phyloP scores from a whole-genome alignment of 495 filamentous ascomycete genomes.

The Podospora conica region DNA sequence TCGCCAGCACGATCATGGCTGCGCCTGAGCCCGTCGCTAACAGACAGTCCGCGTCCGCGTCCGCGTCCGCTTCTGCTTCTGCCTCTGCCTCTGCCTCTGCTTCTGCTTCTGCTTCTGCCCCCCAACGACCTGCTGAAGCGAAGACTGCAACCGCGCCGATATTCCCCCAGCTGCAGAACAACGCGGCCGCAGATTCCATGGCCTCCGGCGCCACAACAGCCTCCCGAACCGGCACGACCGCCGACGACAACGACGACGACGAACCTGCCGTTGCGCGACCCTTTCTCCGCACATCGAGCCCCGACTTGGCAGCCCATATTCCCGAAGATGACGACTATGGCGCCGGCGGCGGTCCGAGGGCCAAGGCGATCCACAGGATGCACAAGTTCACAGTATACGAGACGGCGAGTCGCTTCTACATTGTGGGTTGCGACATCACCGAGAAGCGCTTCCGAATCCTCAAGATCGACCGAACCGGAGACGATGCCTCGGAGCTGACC shows the following conservation, averaged over 20 bases:
- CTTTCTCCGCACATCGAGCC: slow-evolving; percentile 57
- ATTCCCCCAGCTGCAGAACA: slow-evolving; percentile 42
- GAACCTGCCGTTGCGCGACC: slow-evolving; percentile 57
- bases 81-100: too few species aligned
- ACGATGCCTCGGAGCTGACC: slow-evolving; percentile 64
- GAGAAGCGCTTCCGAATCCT: slow-evolving; percentile 85
- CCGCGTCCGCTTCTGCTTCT: too few species aligned
- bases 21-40: background rate
- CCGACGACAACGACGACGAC: slow-evolving; percentile 58
- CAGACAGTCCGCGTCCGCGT: background rate
- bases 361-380: slow-evolving; percentile 69
- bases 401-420: slow-evolving; percentile 84
- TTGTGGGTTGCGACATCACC: slow-evolving; percentile 83
- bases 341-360: slow-evolving; percentile 10
- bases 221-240: slow-evolving; percentile 26
- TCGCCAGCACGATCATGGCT: slow-evolving; percentile 4
- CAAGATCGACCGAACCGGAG: slow-evolving; percentile 86
- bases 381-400: slow-evolving; percentile 95
- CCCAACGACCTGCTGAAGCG: slow-evolving; percentile 2
- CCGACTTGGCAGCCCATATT: slow-evolving; percentile 33
- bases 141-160: slow-evolving; percentile 20
- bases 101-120: background rate
- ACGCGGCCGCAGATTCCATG: slow-evolving; percentile 31
- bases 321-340: slow-evolving; percentile 43
- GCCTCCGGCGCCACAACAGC: slow-evolving; percentile 14